These are phyloP conservation scores for Acacia crassicarpa DNA, from an alignment of 306 rosid genomes.

Conservation along the genomic window DNA sequence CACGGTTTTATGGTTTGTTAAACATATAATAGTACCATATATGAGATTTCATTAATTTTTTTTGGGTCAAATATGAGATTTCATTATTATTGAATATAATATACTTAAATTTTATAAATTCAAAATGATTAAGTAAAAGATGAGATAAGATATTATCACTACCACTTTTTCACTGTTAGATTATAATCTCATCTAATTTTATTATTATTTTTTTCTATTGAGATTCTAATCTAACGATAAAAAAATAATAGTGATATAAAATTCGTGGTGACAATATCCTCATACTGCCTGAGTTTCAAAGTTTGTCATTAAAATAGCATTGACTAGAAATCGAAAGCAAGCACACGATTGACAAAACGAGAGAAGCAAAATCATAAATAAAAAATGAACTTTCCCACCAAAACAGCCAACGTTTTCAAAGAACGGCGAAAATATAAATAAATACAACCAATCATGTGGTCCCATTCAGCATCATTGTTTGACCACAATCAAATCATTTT, in stretches of 20 bases:
- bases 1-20: neutral
- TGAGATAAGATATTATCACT: too few species aligned
- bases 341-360: neutral
- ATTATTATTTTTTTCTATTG: too few species aligned
- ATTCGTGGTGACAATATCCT: too few species aligned
- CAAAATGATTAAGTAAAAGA: neutral
- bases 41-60: neutral
- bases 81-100: neutral
- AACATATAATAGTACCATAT: neutral
- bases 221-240: too few species aligned
- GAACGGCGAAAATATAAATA: neutral
- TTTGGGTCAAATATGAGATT: too few species aligned
- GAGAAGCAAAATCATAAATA: neutral
- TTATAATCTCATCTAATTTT: too few species aligned
- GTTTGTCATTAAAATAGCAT: neutral
- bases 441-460: neutral
- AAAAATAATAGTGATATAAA: too few species aligned
- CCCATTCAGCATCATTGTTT: neutral
- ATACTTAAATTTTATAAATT: neutral
- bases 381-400: neutral
- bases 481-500: neutral
- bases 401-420: neutral
- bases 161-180: too few species aligned
- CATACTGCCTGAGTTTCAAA: neutral
- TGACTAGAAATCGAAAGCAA: neutral